A percentile compares a stretch with the other conserved stretches of the same genome.
phyloP scores from a whole-genome alignment of 345 rosid species.

The Eucalyptus melliodora region DNA sequence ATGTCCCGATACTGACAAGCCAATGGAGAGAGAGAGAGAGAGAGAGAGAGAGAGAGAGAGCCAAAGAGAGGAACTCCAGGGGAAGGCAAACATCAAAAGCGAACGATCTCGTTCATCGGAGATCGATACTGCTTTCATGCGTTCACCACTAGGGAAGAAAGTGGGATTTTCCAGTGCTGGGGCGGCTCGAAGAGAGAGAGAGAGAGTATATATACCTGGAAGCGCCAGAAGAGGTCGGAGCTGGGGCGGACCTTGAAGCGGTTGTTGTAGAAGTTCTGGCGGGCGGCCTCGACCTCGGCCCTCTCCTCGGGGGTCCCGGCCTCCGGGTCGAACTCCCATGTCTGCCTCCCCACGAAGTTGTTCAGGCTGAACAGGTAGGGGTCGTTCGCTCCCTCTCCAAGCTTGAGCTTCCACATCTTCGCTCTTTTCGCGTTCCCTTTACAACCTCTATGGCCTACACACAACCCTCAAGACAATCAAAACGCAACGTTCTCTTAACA shows the following conservation, averaged over 20 bases:
- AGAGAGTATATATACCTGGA: neutral
- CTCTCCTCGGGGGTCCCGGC: slow-evolving; percentile 11
- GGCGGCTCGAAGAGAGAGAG: neutral
- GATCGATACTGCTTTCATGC: neutral
- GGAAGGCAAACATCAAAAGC: neutral
- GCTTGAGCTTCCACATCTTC: slow-evolving; percentile 11
- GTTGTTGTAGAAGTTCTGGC: slow-evolving; percentile 6
- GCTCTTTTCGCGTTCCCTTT: neutral
- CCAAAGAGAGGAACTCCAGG: neutral
- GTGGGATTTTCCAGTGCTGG: neutral
- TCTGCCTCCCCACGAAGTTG: slow-evolving; percentile 8
- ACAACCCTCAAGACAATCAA: neutral
- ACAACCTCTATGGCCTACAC: neutral
- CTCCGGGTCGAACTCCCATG: slow-evolving; percentile 12
- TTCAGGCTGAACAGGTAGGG: slow-evolving; percentile 9
- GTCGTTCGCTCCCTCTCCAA: neutral
- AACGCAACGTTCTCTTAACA: neutral
- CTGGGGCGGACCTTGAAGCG: slow-evolving; percentile 3
- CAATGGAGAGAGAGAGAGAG: neutral
- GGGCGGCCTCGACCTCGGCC: slow-evolving; percentile 9
- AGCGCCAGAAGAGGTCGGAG: slow-evolving; percentile 11
- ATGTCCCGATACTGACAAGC: neutral
- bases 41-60: neutral
- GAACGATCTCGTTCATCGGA: neutral
- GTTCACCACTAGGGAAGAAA: neutral